Evolutionary conservation across 164 flowering plant species (phyloP), one percentile per base, ranked within the genome.

Genomic region (Cinnamomum chago): DNA sequence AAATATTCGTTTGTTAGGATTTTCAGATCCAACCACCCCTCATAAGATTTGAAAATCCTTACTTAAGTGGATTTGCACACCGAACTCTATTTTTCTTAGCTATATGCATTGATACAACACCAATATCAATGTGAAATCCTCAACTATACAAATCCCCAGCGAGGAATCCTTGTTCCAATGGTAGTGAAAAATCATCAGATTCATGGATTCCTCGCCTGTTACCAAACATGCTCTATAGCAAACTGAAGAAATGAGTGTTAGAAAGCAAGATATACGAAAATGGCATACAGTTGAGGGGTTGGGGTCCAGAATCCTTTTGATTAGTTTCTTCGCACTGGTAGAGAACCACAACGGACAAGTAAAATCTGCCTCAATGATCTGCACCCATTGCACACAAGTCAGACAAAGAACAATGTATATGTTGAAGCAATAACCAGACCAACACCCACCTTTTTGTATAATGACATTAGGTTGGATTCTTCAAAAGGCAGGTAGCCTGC

Each of bases 401-500:
- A 70, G 62, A 22, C n/a, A 30, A 25, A 28, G 15, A 28, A 10
- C 11, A 25, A 67, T 67, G 28, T 23, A 9, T 67, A 15, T 17
- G 47, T 30, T 67, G 18, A 28, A 67, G 17, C 50, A 67, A 20
- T 55, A 15, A 55, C 24, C 14, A 72, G 11, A 72, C 35, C 52
- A 27, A 30, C 33, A 75, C 23, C 80, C 72, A 89, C 97, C 97
- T 93, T 95, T 84, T 95, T 93, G 75, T 93, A 95, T 47, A 95
- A 78, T 33, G 85, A 76, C 88, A 82, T 81, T 35, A 95, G 90
- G 80, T 95, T 95, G 71, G 97, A 80, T 40, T 95, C 98, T 75
- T 95, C 98, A 78, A 95, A 92, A 68, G 98, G 98, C 82, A 95
- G 81, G 80, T 88, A 95, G 17, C 98, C 98, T 67, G 97, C 98